These are phyloP conservation scores for Suhomyces bokatorum DNA, from an alignment of 1,139 yeast species.

Conservation along the genomic window DNA sequence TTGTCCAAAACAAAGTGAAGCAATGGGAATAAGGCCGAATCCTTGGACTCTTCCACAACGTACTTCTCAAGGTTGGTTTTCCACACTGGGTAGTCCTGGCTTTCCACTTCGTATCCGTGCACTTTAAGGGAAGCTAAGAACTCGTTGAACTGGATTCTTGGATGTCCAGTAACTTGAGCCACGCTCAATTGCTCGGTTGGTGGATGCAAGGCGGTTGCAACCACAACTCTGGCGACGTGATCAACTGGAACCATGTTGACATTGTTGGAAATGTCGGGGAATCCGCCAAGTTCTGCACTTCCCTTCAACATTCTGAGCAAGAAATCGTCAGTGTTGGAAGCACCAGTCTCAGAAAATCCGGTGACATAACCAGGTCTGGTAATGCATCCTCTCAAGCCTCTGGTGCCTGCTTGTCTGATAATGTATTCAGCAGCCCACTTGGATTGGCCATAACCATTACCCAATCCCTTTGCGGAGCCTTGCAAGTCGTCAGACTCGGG, in stretches of 20 bases:
- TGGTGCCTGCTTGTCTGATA: slow-evolving; percentile 80
- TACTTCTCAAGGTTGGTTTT: slow-evolving; percentile 69
- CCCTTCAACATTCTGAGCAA: slow-evolving; percentile 92
- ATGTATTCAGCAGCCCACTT: slow-evolving; percentile 97
- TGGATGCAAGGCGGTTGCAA: slow-evolving; percentile 80
- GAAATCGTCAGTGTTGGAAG: slow-evolving; percentile 95
- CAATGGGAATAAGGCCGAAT: slow-evolving; percentile 88
- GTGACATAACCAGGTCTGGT: slow-evolving; percentile 96
- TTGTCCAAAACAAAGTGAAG: slow-evolving; percentile 92
- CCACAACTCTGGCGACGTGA: slow-evolving; percentile 91
- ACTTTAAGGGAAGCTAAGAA: slow-evolving; percentile 63
- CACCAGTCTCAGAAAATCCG: slow-evolving; percentile 80
- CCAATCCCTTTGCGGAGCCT: slow-evolving; percentile 80
- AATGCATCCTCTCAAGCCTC: slow-evolving; percentile 85
- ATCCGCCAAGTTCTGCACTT: slow-evolving; percentile 79
- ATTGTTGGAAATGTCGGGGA: slow-evolving; percentile 81
- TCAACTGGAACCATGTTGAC: slow-evolving; percentile 98
- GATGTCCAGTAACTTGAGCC: slow-evolving; percentile 97
- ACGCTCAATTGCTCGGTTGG: slow-evolving; percentile 62
- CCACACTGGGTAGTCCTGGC: slow-evolving; percentile 77
- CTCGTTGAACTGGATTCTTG: slow-evolving; percentile 77
- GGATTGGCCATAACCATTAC: slow-evolving; percentile 94
- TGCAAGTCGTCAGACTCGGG: slow-evolving; percentile 77
- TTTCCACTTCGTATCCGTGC: slow-evolving; percentile 71
- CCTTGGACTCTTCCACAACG: slow-evolving; percentile 64